phyloP scores from a whole-genome alignment of 208 protist species.

The Leishmania mexicana region DNA sequence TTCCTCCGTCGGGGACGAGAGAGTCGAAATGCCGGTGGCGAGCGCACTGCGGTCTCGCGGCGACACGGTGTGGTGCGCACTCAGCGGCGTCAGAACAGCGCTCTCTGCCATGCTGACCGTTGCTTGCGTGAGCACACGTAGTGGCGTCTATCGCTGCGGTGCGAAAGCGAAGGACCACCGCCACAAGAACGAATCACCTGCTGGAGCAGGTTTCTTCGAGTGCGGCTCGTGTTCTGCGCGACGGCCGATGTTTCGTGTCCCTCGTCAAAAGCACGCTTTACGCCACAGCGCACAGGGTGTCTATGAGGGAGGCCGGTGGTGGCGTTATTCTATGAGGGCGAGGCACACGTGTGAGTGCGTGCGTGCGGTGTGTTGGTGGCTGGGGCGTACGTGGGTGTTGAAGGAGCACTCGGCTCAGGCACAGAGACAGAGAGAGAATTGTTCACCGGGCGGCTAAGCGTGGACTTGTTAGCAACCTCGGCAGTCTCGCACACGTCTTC shows the following conservation, averaged over 20 bases:
- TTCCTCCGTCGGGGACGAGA: slow-evolving; percentile 20
- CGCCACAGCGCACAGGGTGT: not conserved
- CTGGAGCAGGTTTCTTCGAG: not conserved
- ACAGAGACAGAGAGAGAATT: not conserved
- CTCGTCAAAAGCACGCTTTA: not conserved
- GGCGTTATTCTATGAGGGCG: not conserved
- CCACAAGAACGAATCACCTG: not conserved
- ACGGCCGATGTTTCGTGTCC: not conserved
- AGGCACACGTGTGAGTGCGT: not conserved
- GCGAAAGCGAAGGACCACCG: not conserved
- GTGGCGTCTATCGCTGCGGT: not conserved
- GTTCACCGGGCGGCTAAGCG: not conserved
- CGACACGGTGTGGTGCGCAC: slow-evolving; percentile 6
- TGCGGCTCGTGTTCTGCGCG: not conserved
- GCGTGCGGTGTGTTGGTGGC: too few relatives aligned
- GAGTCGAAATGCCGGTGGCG: slow-evolving; percentile 18
- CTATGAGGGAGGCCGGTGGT: not conserved
- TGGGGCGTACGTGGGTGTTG: not conserved
- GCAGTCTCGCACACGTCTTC: not conserved
- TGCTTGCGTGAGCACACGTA: not conserved
- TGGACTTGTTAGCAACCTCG: not conserved
- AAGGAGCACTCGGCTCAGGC: slow-evolving; percentile 3
- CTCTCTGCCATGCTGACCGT: slow-evolving; percentile 18
- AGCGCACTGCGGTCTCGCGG: slow-evolving; percentile 15
- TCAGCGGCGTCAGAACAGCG: slow-evolving; percentile 17